Evolutionary conservation across 1,284 basidiomycete species (phyloP).

Genomic region (Inonotus hispidus): DNA sequence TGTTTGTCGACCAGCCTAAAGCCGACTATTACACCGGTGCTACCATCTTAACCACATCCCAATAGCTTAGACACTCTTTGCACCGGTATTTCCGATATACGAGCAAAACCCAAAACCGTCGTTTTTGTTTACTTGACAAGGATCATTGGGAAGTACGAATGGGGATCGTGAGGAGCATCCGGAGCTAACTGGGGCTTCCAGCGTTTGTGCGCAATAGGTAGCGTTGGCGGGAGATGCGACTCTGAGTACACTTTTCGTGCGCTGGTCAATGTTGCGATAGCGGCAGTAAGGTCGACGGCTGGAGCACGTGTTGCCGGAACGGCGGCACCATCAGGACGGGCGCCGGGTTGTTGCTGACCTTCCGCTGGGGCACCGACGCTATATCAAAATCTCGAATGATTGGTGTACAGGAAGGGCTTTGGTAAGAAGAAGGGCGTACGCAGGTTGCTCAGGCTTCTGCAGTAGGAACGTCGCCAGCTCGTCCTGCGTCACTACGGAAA

Average conservation of each 20-base stretch:
- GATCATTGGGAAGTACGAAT: slow-evolving; percentile 82
- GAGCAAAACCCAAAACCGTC: neutral
- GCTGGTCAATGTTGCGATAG: slow-evolving; percentile 60
- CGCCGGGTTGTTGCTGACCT: slow-evolving; percentile 30
- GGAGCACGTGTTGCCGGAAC: slow-evolving; percentile 44
- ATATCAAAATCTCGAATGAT: slow-evolving; percentile 20
- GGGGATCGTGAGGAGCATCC: slow-evolving; percentile 70
- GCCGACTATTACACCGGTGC: no score
- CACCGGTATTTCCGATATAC: no score
- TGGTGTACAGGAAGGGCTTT: neutral
- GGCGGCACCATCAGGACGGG: slow-evolving; percentile 31
- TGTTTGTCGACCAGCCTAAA: no score
- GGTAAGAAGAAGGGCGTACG: slow-evolving; percentile 42
- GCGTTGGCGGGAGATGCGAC: slow-evolving; percentile 64
- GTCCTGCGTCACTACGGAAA: slow-evolving; percentile 77
- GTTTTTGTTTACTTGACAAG: slow-evolving; percentile 58
- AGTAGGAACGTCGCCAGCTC: slow-evolving; percentile 80
- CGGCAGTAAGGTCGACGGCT: slow-evolving; percentile 57
- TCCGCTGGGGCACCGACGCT: slow-evolving; percentile 54
- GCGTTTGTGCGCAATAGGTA: slow-evolving; percentile 57
- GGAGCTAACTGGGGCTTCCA: slow-evolving; percentile 67
- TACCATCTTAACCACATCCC: no score
- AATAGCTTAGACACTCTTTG: no score
- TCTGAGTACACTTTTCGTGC: slow-evolving; percentile 59
- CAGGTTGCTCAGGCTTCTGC: slow-evolving; percentile 62